Conservation (phyloP, 768 basidiomycete species). For the Termitomyces sp. region DNA sequence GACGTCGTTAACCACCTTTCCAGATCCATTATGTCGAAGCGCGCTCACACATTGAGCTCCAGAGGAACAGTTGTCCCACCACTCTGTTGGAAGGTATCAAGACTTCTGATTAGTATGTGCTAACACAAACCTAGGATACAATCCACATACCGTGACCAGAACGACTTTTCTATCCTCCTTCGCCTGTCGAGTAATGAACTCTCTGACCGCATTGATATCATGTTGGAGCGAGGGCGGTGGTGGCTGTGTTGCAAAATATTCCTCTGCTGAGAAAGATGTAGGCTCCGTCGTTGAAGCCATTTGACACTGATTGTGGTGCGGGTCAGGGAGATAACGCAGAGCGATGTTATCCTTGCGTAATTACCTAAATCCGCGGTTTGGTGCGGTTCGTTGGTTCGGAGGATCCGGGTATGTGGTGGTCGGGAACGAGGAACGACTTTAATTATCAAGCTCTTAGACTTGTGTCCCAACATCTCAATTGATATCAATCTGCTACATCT, state of each 20-base stretch:
- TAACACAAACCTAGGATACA: background rate
- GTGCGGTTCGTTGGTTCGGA: background rate
- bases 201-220: conserved; percentile 58
- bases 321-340: background rate
- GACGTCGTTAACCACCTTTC: conserved; percentile 13
- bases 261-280: conserved; percentile 75
- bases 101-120: background rate
- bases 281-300: conserved; percentile 20
- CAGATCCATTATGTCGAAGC: conserved; percentile 21
- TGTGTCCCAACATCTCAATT: background rate
- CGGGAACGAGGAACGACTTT: background rate
- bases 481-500: background rate
- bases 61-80: conserved; percentile 97
- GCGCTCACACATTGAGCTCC: conserved; percentile 96
- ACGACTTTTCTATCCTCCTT: conserved; percentile 73
- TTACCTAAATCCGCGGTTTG: background rate
- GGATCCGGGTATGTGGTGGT: background rate
- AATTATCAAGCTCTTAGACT: background rate
- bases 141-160: conserved; percentile 79
- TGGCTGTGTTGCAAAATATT: conserved; percentile 86
- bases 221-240: conserved; percentile 71
- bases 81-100: conserved; percentile 52
- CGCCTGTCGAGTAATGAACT: conserved; percentile 70
- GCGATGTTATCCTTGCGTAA: background rate
- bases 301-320: background rate